These are phyloP conservation scores for Globisporangium uncinulatum DNA, from an alignment of 352 stramenopile species.

Conservation along the genomic window DNA sequence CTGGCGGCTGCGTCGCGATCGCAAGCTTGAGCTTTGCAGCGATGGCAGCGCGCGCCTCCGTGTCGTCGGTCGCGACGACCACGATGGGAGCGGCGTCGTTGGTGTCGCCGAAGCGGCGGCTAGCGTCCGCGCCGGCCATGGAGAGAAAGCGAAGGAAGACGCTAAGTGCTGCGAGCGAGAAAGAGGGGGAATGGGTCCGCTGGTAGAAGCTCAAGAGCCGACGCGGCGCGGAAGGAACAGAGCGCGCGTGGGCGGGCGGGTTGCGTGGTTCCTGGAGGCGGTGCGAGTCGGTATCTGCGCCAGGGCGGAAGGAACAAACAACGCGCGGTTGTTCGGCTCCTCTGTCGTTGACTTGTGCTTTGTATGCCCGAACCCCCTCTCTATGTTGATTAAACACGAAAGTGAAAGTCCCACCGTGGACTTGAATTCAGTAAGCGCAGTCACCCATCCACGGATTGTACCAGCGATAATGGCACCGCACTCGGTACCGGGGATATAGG, in stretches of 20 bases:
- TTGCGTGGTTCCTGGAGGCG: too few species aligned
- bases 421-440: neutral
- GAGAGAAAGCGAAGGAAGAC: neutral
- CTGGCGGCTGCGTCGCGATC: conserved; percentile 6
- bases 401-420: neutral
- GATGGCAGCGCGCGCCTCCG: conserved; percentile 13
- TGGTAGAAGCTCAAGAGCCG: neutral
- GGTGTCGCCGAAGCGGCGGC: neutral
- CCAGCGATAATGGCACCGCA: neutral
- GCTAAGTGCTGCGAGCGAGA: neutral
- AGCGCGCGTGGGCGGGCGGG: conserved; percentile 3
- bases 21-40: conserved; percentile 18
- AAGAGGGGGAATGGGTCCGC: neutral
- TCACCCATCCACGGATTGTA: neutral
- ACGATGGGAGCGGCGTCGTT: neutral
- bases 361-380: neutral
- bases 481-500: too few species aligned
- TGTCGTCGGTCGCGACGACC: conserved; percentile 11
- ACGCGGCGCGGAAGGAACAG: neutral
- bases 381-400: neutral
- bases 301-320: too few species aligned
- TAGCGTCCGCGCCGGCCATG: neutral
- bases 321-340: neutral
- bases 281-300: too few species aligned
- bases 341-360: neutral